Base-by-base conservation (phyloP, 2,329 filamentous ascomycete species). In the Sclerotinia borealis region DNA sequence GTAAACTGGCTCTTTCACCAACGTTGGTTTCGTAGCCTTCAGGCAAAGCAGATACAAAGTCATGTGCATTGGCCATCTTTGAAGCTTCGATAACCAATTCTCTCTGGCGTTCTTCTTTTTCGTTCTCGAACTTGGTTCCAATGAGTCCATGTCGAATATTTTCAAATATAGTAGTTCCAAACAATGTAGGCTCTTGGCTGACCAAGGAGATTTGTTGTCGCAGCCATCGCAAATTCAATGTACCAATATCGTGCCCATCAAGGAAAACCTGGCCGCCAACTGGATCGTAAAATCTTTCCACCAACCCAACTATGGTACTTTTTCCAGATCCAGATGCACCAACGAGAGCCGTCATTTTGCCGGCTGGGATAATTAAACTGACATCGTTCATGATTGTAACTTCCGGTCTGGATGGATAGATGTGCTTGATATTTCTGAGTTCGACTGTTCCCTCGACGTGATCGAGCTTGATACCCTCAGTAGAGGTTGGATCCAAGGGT, bases 271-370 rank as follows among this genome's bases (percentile, higher is more conserved):
- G 78, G 27, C 95, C 95, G 36, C 84, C 84, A 39, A 97, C 90
- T 0, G 93, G 93, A 63, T 93, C 86, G 75, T 99, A 99, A 75
- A 98, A 98, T 22, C 95, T 86, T 77, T 98, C 93, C 1, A 98
- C 87, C 25, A 99, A 81, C 15, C 93, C 93, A 34, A 98, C 89
- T 66, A 98, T 93, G 0, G 95, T 98, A 71, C 89, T 93, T 78
- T 98, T 99, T 54, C 95, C 95, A 45, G 90, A 96, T 13, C 93
- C 95, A 13, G 93, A 98, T 0, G 93, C 91, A 64, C 95, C 95
- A 7, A 99, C 95, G 9, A 99, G 80, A 1, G 95, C 95, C 2
- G 93, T 96, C 22, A 90, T 92, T 78, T 96, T 96, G 25, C 93
- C 93, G 3, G 93, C 90, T 1, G 92, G 92, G 43, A 98, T 88